Conservation (phyloP, 352 stramenopile genomes). For the Aphanomyces astaci region DNA sequence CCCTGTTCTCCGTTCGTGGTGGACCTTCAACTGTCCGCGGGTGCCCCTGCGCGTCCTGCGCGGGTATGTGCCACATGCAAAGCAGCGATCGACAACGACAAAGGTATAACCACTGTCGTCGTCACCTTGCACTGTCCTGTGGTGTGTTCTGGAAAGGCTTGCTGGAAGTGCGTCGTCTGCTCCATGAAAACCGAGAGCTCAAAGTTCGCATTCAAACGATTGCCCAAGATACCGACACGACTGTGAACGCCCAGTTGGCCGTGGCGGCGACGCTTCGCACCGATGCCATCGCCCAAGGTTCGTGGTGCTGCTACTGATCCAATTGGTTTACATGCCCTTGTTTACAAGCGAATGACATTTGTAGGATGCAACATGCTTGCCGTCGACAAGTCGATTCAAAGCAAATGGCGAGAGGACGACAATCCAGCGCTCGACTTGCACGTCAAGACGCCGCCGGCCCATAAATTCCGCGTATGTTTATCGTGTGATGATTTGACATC, state of each 20-base stretch:
- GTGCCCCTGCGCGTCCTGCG: conserved; percentile 43
- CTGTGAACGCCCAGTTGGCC: conserved; percentile 31
- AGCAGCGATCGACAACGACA: conserved; percentile 39
- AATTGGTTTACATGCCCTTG: too few species aligned
- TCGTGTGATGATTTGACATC: background rate
- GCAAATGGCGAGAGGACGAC: conserved; percentile 21
- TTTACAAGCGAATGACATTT: background rate
- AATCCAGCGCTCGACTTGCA: conserved; percentile 26
- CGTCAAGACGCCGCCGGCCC: conserved; percentile 41
- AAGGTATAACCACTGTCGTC: conserved; percentile 12
- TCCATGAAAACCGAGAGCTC: conserved; percentile 52
- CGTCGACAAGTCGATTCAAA: conserved; percentile 42
- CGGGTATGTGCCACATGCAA: conserved; percentile 54
- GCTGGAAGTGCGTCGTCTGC: conserved; percentile 39
- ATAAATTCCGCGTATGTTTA: conserved; percentile 36
- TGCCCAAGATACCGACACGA: conserved; percentile 32
- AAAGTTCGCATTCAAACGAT: conserved; percentile 43
- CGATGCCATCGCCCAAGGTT: conserved; percentile 28
- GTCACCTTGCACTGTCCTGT: background rate
- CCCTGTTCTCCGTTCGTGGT: conserved; percentile 39
- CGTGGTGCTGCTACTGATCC: too few species aligned
- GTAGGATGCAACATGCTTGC: conserved; percentile 28
- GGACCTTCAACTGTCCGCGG: conserved; percentile 51
- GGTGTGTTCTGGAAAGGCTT: conserved; percentile 28
- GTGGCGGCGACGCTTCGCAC: conserved; percentile 41